These are phyloP conservation scores for Tetrapyrgos nigripes DNA, from an alignment of 1,284 basidiomycete genomes.

Conservation along the genomic window DNA sequence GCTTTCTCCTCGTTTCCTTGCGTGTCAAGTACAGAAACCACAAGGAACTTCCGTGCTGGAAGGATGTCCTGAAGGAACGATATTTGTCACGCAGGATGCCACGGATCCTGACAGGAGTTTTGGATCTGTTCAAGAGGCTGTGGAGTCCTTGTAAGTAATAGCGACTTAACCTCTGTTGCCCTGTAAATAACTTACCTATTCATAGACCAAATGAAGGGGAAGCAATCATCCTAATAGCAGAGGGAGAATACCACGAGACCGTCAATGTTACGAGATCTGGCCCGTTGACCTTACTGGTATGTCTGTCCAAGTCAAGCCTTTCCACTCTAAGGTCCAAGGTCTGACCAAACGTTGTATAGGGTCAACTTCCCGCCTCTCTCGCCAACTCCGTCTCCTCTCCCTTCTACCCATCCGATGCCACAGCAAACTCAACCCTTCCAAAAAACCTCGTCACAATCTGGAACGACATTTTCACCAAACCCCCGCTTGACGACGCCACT, in stretches of 20 bases:
- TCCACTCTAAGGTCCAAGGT: not conserved
- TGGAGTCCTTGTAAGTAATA: conserved; percentile 54
- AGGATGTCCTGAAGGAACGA: conserved; percentile 61
- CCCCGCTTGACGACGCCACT: conserved; percentile 56
- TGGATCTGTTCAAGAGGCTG: conserved; percentile 56
- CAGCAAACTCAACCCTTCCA: conserved; percentile 38
- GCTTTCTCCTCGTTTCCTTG: conserved; percentile 52
- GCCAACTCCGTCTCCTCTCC: conserved; percentile 32
- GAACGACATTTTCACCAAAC: conserved; percentile 49
- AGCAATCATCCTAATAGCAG: conserved; percentile 61
- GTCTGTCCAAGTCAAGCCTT: not conserved
- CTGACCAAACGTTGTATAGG: conserved; percentile 39
- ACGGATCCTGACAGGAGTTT: conserved; percentile 52
- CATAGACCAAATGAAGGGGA: conserved; percentile 44
- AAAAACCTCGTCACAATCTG: conserved; percentile 61
- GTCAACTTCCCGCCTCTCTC: conserved; percentile 51
- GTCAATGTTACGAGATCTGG: conserved; percentile 60
- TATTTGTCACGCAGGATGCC: conserved; percentile 57
- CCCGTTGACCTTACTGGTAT: conserved; percentile 62
- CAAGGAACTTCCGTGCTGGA: conserved; percentile 44
- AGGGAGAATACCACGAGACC: conserved; percentile 67
- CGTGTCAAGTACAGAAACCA: conserved; percentile 60
- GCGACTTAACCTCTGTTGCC: not conserved
- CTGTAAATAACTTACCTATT: conserved; percentile 1
- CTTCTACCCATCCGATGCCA: conserved; percentile 17